A percentile compares a stretch with the other conserved stretches of the same genome.
Evolutionary conservation across 495 filamentous ascomycete species (phyloP).

Genomic region (Parachaetomium inaequale): DNA sequence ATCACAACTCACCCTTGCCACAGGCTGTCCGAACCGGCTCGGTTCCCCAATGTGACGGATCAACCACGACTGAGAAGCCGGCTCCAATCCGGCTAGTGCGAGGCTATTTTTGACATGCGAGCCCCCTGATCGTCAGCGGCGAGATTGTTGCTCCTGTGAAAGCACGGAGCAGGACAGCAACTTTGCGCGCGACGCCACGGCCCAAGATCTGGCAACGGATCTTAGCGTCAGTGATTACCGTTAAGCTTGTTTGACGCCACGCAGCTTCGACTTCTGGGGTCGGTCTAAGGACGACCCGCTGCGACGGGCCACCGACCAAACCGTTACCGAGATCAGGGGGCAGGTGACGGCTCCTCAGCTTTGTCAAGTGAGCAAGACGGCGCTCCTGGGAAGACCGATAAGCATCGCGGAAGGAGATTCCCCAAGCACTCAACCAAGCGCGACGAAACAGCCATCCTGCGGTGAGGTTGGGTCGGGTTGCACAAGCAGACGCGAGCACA

Average conservation of each 20-base stretch:
- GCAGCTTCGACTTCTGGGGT: conserved; percentile 8
- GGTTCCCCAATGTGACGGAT: background rate
- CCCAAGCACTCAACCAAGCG: background rate
- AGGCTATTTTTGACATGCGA: conserved; percentile 12
- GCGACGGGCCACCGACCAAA: background rate
- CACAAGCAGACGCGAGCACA: conserved; percentile 7
- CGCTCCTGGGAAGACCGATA: background rate
- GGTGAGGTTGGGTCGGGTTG: background rate
- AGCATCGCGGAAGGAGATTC: background rate
- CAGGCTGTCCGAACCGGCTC: background rate
- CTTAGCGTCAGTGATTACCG: conserved; percentile 19
- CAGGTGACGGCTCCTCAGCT: no score
- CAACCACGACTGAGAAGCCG: background rate
- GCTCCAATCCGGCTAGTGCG: conserved; percentile 1
- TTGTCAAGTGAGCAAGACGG: no score
- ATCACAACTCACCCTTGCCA: background rate
- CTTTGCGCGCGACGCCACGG: background rate
- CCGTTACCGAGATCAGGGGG: background rate
- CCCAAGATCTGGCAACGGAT: conserved; percentile 16
- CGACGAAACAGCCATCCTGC: background rate
- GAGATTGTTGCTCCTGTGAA: conserved; percentile 14
- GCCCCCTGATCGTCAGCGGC: conserved; percentile 17
- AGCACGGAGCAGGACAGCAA: conserved; percentile 3
- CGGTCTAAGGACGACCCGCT: background rate
- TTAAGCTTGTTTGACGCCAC: conserved; percentile 29